Conservation (phyloP, 164 flowering plant species). For the Vitis riparia region DNA sequence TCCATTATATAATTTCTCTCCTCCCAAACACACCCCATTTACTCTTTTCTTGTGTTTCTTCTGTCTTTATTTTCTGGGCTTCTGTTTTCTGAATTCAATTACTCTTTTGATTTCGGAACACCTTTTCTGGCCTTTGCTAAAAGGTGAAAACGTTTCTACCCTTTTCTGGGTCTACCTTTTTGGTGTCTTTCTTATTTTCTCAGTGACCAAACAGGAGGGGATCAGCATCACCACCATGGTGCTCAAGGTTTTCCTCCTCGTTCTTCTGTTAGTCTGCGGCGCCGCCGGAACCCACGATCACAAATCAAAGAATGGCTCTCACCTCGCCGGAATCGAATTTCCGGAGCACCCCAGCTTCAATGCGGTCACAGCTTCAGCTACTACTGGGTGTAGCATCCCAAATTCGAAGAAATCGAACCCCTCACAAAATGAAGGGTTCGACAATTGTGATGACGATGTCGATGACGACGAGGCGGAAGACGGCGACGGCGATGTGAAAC, state of each 20-base stretch:
- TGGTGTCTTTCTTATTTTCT: background rate
- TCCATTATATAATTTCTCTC: no score
- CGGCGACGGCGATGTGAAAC: background rate
- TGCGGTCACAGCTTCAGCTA: constrained; percentile 35
- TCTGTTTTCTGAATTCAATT: background rate
- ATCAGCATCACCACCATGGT: constrained; percentile 12
- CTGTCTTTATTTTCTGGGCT: background rate
- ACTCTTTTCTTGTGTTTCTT: background rate
- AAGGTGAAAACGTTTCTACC: background rate
- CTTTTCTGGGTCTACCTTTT: constrained; percentile 1
- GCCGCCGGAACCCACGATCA: constrained; percentile 19
- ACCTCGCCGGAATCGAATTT: constrained; percentile 51
- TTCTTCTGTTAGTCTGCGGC: constrained; percentile 23
- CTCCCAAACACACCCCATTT: no score
- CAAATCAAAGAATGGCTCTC: constrained; percentile 25
- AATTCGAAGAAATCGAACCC: constrained; percentile 5
- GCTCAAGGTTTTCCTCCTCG: constrained; percentile 13
- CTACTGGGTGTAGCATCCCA: constrained; percentile 29
- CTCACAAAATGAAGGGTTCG: background rate
- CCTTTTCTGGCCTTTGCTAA: background rate
- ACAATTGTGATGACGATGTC: background rate
- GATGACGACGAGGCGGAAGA: constrained; percentile 4
- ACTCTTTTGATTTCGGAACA: no score
- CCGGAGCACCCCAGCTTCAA: constrained; percentile 58
- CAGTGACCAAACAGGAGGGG: background rate